These are phyloP conservation scores for Candida cerambycidarum DNA, from an alignment of 805 yeast genomes.

Conservation along the genomic window DNA sequence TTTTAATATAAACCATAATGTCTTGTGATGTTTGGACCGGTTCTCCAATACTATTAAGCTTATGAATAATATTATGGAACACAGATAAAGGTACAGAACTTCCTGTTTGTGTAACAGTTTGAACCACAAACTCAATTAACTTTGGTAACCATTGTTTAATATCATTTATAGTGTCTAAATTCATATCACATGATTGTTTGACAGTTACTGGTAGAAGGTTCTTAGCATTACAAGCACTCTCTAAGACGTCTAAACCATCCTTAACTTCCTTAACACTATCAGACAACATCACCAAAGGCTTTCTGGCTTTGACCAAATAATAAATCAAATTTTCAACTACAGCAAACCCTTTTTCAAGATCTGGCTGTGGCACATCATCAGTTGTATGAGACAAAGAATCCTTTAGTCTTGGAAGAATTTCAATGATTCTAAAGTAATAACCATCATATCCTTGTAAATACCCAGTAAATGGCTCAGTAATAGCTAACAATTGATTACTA, in stretches of 20 bases:
- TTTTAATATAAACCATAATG: conserved; percentile 19
- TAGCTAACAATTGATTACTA: conserved; percentile 61
- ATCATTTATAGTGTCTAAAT: conserved; percentile 17
- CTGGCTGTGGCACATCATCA: conserved; percentile 74
- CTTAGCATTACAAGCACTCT: too few relatives aligned
- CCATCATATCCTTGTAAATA: conserved; percentile 43
- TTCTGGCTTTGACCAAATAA: conserved; percentile 53
- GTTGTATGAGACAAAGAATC: conserved; percentile 58
- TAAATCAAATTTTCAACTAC: conserved; percentile 69
- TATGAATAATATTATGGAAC: background rate
- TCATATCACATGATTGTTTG: conserved; percentile 18
- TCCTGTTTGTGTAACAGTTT: conserved; percentile 11
- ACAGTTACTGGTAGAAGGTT: conserved; percentile 16
- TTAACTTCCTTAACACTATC: conserved; percentile 15
- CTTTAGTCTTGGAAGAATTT: conserved; percentile 76
- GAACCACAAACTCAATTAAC: conserved; percentile 34
- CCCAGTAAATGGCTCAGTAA: conserved; percentile 45
- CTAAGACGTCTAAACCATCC: conserved; percentile 15
- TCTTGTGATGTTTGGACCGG: conserved; percentile 11
- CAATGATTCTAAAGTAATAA: conserved; percentile 69
- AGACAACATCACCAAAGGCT: conserved; percentile 41
- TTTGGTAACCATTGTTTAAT: conserved; percentile 34
- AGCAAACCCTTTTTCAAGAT: conserved; percentile 74
- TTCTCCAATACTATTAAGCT: conserved; percentile 21
- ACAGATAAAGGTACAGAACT: conserved; percentile 5